These are phyloP conservation scores for Boletus rubescentipes DNA, from an alignment of 768 basidiomycete species.

Conservation along the genomic window DNA sequence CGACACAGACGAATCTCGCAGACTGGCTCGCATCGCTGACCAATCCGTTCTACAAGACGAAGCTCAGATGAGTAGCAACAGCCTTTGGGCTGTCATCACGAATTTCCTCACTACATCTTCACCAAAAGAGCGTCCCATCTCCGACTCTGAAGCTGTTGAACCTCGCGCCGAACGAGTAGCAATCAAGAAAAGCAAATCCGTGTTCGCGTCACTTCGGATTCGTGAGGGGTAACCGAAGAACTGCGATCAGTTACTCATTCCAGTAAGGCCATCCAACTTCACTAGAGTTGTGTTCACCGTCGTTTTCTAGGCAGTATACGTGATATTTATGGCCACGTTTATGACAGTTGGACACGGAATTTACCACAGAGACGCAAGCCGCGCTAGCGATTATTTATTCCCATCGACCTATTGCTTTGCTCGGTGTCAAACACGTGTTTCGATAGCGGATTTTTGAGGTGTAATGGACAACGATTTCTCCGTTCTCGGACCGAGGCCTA, in stretches of 20 bases:
- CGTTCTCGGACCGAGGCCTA: neutral
- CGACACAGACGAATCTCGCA: constrained; percentile 79
- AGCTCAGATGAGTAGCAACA: constrained; percentile 60
- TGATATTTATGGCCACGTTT: neutral
- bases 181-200: constrained; percentile 26
- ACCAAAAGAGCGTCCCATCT: constrained; percentile 39
- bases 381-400: neutral
- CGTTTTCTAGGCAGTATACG: constrained; percentile 3
- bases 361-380: neutral
- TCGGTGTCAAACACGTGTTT: neutral
- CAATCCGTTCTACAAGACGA: constrained; percentile 59
- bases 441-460: neutral
- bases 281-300: neutral
- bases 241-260: neutral
- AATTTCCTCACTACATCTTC: constrained; percentile 60
- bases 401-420: neutral
- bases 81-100: constrained; percentile 66
- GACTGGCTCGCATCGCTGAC: constrained; percentile 73
- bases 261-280: neutral
- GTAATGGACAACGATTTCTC: neutral
- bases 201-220: constrained; percentile 25
- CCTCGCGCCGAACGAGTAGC: neutral
- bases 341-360: neutral
- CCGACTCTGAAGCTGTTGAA: constrained; percentile 14
- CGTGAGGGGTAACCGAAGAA: constrained; percentile 12